Percentiles rank a stretch among this genome's conserved stretches.
phyloP scores from a whole-genome alignment of 2,329 filamentous ascomycete genomes.

The Colletotrichum paranaense region DNA sequence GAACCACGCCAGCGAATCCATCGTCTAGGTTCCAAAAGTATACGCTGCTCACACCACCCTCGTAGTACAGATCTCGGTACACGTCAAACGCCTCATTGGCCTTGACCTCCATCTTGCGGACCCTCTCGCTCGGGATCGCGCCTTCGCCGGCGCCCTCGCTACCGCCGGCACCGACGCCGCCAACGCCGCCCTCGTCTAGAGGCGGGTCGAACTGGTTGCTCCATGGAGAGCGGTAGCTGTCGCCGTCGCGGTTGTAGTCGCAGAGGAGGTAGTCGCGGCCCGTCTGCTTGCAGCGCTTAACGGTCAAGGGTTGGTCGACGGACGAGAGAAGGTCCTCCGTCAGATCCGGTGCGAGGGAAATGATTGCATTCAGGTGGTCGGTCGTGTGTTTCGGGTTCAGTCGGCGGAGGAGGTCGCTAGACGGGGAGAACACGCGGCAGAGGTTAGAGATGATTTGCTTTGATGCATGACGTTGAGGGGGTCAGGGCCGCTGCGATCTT shows the following conservation, averaged over 20 bases:
- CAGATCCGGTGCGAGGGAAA: constrained; percentile 87
- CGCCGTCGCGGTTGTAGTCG: constrained; percentile 99
- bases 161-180: constrained; percentile 61
- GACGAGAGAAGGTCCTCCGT: constrained; percentile 98
- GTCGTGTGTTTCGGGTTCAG: constrained; percentile 95
- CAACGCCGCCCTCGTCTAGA: constrained; percentile 71
- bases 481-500: constrained; percentile 46
- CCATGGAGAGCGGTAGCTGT: constrained; percentile 98
- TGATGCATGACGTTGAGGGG: constrained; percentile 6
- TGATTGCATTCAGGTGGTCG: constrained; percentile 88
- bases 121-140: constrained; percentile 87
- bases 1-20: constrained; percentile 94
- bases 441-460: constrained; percentile 21
- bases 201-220: constrained; percentile 98
- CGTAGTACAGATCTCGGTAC: constrained; percentile 96
- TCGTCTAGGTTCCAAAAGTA: constrained; percentile 99
- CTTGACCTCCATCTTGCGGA: constrained; percentile 92
- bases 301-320: constrained; percentile 92
- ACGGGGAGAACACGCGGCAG: background rate
- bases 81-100: constrained; percentile 98
- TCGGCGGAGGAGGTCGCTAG: constrained; percentile 95
- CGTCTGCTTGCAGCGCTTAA: constrained; percentile 86
- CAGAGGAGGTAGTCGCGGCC: constrained; percentile 97
- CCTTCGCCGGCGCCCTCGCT: constrained; percentile 77
- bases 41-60: constrained; percentile 94